These are phyloP conservation scores for Protoeuglena noctilucae DNA, from an alignment of 139 green algal species.

Conservation along the genomic window DNA sequence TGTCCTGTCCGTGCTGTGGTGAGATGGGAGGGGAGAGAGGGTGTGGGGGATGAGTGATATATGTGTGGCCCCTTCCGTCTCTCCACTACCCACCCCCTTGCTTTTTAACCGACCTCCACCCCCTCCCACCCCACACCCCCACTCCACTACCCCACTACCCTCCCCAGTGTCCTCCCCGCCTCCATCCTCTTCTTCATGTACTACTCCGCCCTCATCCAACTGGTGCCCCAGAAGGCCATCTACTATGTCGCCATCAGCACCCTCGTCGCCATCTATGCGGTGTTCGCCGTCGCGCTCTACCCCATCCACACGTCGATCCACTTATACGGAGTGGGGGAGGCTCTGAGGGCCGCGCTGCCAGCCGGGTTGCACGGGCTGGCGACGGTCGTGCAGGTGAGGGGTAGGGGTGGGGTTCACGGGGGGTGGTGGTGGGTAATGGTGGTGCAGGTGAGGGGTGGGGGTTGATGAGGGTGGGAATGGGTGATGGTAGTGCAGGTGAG, in stretches of 20 bases:
- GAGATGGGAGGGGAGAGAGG: no score
- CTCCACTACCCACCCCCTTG: no score
- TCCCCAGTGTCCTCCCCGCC: conserved; percentile 56
- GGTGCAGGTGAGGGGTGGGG: no score
- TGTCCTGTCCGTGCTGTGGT: no score
- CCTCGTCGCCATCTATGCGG: conserved; percentile 46
- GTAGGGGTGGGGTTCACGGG: not conserved
- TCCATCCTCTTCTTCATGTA: conserved; percentile 55
- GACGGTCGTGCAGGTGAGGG: conserved; percentile 18
- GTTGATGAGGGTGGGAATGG: no score
- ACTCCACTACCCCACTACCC: no score
- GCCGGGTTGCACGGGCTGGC: conserved; percentile 44
- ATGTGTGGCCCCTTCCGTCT: no score
- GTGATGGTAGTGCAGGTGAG: no score
- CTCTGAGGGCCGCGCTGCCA: conserved; percentile 22
- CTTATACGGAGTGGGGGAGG: conserved; percentile 30
- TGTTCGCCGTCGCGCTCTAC: conserved; percentile 60
- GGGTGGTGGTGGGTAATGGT: no score
- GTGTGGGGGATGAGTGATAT: no score
- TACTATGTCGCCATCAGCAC: conserved; percentile 49
- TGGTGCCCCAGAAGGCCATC: conserved; percentile 30
- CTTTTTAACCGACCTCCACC: no score
- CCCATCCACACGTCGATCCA: conserved; percentile 44
- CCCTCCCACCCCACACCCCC: no score
- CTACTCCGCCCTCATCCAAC: conserved; percentile 27